A percentile compares a stretch with the other conserved stretches of the same genome.
phyloP scores from a whole-genome alignment of 1,284 basidiomycete genomes.

The Ceratobasidium sp. region DNA sequence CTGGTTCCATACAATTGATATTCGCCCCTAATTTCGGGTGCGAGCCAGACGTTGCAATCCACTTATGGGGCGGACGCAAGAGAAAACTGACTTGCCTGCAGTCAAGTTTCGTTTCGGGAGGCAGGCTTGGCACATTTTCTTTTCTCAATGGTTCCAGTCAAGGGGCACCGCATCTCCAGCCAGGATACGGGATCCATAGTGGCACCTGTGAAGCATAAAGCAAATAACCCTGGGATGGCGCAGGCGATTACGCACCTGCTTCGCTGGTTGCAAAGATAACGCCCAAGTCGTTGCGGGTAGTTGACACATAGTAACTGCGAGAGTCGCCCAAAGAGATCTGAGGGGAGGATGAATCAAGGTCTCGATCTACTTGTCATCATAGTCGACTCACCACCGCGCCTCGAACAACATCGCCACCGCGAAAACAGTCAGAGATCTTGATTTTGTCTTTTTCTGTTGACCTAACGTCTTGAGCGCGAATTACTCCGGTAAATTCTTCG shows the following conservation, averaged over 20 bases:
- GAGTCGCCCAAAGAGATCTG: constrained; percentile 94
- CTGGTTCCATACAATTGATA: no score
- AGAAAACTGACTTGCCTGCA: no score
- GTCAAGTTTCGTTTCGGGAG: not conserved
- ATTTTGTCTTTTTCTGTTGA: constrained; percentile 93
- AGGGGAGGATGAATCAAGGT: not conserved
- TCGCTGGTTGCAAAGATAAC: constrained; percentile 89
- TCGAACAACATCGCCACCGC: constrained; percentile 94
- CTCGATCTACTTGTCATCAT: not conserved
- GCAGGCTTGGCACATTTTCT: constrained; percentile 90
- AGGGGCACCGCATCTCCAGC: constrained; percentile 91
- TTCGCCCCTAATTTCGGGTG: no score
- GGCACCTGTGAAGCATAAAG: constrained; percentile 60
- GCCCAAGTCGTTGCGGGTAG: constrained; percentile 92
- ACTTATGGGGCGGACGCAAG: no score
- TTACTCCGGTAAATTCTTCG: constrained; percentile 95
- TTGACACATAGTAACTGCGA: constrained; percentile 93
- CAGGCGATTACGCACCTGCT: constrained; percentile 62
- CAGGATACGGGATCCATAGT: constrained; percentile 87
- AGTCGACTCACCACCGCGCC: constrained; percentile 81
- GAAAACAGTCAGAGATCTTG: constrained; percentile 93
- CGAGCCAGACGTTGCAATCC: no score
- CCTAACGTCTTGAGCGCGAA: constrained; percentile 91
- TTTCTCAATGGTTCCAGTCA: constrained; percentile 81
- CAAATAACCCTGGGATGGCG: not conserved